phyloP scores from a whole-genome alignment of 139 green algal genomes.

The Zygnema cylindricum region DNA sequence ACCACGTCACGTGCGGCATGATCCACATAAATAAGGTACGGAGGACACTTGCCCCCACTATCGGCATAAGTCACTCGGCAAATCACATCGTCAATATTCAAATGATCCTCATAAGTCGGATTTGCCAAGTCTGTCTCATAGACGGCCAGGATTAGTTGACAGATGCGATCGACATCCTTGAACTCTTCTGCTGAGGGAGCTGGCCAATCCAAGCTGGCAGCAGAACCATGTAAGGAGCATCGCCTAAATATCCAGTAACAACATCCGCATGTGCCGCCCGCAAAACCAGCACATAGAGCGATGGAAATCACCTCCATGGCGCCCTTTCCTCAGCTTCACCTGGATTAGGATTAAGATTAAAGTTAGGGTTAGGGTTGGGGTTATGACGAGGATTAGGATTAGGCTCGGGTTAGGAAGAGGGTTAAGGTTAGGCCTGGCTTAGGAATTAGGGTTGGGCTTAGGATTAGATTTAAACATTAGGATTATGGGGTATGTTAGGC shows the following conservation, averaged over 20 bases:
- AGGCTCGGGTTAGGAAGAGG: too few species aligned
- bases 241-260: neutral
- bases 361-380: too few species aligned
- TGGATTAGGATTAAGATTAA: too few species aligned
- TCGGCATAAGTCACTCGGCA: constrained; percentile 15
- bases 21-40: constrained; percentile 55
- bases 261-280: neutral
- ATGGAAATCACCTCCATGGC: too few species aligned
- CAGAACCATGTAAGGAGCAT: constrained; percentile 22
- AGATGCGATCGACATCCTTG: constrained; percentile 37
- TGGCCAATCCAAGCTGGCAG: constrained; percentile 32
- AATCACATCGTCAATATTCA: constrained; percentile 25
- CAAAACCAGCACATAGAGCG: too few species aligned
- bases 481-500: too few species aligned
- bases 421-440: too few species aligned
- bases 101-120: constrained; percentile 11
- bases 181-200: constrained; percentile 28
- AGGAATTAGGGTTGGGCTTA: too few species aligned
- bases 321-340: too few species aligned
- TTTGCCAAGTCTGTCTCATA: constrained; percentile 19
- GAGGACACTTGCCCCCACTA: constrained; percentile 26
- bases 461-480: too few species aligned
- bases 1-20: constrained; percentile 34
- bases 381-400: too few species aligned
- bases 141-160: constrained; percentile 21